These are phyloP conservation scores for Bruguiera parviflora DNA, from an alignment of 345 rosid genomes.

Conservation along the genomic window DNA sequence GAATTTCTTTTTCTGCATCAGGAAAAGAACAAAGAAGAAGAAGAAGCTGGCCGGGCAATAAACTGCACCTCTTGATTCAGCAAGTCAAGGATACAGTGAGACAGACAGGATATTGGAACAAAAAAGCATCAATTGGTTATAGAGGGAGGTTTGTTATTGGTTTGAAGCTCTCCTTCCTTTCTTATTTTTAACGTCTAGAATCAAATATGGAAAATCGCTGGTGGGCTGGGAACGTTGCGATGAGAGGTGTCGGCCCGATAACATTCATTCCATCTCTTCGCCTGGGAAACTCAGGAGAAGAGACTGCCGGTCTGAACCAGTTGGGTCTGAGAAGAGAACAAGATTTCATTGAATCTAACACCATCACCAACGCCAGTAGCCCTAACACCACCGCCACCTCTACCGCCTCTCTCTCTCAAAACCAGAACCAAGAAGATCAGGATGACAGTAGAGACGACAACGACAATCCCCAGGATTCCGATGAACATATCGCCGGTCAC, in stretches of 20 bases:
- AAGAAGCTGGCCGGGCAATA: neutral
- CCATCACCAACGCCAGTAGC: slow-evolving; percentile 18
- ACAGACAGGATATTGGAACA: too few relatives aligned
- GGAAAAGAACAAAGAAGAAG: slow-evolving; percentile 1
- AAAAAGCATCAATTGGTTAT: too few relatives aligned
- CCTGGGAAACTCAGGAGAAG: slow-evolving; percentile 37
- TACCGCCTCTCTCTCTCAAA: slow-evolving; percentile 18
- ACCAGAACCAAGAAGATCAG: slow-evolving; percentile 38
- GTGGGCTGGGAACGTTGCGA: slow-evolving; percentile 77
- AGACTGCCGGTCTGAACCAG: slow-evolving; percentile 15
- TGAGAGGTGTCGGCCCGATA: slow-evolving; percentile 59
- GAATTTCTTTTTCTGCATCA: slow-evolving; percentile 9
- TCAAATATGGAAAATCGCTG: slow-evolving; percentile 70
- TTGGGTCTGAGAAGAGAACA: slow-evolving; percentile 51
- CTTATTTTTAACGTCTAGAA: neutral
- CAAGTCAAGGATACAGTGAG: neutral
- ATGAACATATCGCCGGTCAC: slow-evolving; percentile 24
- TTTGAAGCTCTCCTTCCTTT: too few relatives aligned
- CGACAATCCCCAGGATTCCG: slow-evolving; percentile 23
- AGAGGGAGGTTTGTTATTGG: too few relatives aligned
- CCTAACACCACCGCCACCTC: slow-evolving; percentile 31
- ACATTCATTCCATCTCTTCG: slow-evolving; percentile 46
- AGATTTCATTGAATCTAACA: slow-evolving; percentile 39
- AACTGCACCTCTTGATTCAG: neutral
- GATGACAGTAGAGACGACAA: slow-evolving; percentile 43